Conservation (phyloP, 129 eudicot species). For the Ambrosia trifida region DNA sequence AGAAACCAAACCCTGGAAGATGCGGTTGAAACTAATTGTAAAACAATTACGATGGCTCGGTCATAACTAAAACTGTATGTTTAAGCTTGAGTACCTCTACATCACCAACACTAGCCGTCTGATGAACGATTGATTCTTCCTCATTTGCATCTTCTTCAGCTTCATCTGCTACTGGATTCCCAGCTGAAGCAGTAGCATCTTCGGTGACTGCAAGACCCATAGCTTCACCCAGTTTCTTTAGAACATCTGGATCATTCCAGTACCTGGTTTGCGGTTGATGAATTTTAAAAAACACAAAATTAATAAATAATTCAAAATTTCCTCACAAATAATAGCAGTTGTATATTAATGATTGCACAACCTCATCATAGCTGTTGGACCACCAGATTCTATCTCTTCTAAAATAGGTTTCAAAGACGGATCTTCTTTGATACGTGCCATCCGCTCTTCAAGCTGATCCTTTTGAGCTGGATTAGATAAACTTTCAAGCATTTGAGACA, state of each 20-base stretch:
- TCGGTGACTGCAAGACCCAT: slow-evolving; percentile 84
- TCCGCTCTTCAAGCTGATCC: slow-evolving; percentile 82
- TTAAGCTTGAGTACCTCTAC: slow-evolving; percentile 47
- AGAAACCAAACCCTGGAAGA: not conserved
- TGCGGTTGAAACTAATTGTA: not conserved
- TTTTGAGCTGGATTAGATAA: slow-evolving; percentile 73
- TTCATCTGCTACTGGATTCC: slow-evolving; percentile 50
- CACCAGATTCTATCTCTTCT: slow-evolving; percentile 90
- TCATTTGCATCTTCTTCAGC: slow-evolving; percentile 60
- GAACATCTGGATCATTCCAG: slow-evolving; percentile 83
- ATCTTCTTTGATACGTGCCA: slow-evolving; percentile 83
- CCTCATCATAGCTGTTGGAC: slow-evolving; percentile 99
- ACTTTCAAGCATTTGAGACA: slow-evolving; percentile 89
- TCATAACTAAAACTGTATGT: not conserved
- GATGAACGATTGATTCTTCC: slow-evolving; percentile 87
- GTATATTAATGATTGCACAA: slow-evolving; percentile 18
- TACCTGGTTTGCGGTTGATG: slow-evolving; percentile 28
- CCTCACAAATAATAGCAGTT: not conserved
- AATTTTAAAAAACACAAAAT: not conserved
- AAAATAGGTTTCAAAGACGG: slow-evolving; percentile 84
- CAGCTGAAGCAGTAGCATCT: slow-evolving; percentile 58
- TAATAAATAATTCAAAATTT: not conserved
- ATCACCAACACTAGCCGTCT: slow-evolving; percentile 86
- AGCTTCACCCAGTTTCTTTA: slow-evolving; percentile 86
- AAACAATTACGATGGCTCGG: not conserved